phyloP scores from a whole-genome alignment of 345 rosid species.

The Raphanus sativus region DNA sequence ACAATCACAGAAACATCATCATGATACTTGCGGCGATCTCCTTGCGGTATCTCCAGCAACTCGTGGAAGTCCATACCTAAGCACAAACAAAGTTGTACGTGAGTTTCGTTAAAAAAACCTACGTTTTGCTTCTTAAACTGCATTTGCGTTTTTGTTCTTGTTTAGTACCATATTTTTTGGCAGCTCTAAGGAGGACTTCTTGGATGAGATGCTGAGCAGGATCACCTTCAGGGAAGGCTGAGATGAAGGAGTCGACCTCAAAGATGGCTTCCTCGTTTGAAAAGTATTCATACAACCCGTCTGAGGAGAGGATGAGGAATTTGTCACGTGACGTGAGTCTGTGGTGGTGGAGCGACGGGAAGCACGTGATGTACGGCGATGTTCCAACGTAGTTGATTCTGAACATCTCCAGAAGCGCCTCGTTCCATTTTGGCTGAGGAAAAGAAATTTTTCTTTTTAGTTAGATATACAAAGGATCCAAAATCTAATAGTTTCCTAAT shows the following conservation, averaged over 20 bases:
- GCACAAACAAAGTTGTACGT: background rate
- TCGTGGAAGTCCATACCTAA: conserved; percentile 88
- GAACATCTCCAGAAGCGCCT: conserved; percentile 83
- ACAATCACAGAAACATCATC: conserved; percentile 89
- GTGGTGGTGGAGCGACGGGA: conserved; percentile 73
- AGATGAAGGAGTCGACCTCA: conserved; percentile 70
- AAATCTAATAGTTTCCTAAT: background rate
- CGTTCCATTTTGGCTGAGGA: conserved; percentile 83
- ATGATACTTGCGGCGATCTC: conserved; percentile 83
- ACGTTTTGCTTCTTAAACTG: background rate
- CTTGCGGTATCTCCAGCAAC: conserved; percentile 86
- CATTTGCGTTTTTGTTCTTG: background rate
- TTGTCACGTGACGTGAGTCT: conserved; percentile 66
- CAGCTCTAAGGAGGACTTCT: conserved; percentile 81
- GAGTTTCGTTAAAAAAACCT: background rate
- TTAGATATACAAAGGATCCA: background rate
- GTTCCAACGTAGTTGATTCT: conserved; percentile 75
- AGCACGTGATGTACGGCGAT: conserved; percentile 74
- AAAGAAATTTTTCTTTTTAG: background rate
- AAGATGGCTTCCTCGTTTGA: conserved; percentile 79
- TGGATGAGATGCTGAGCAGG: conserved; percentile 94
- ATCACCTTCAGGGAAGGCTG: conserved; percentile 85
- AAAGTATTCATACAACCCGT: conserved; percentile 86
- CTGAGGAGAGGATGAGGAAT: conserved; percentile 80
- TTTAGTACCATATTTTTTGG: conserved; percentile 72